These are phyloP conservation scores for Phytopythium oedochilum DNA, from an alignment of 352 stramenopile species.

Conservation along the genomic window DNA sequence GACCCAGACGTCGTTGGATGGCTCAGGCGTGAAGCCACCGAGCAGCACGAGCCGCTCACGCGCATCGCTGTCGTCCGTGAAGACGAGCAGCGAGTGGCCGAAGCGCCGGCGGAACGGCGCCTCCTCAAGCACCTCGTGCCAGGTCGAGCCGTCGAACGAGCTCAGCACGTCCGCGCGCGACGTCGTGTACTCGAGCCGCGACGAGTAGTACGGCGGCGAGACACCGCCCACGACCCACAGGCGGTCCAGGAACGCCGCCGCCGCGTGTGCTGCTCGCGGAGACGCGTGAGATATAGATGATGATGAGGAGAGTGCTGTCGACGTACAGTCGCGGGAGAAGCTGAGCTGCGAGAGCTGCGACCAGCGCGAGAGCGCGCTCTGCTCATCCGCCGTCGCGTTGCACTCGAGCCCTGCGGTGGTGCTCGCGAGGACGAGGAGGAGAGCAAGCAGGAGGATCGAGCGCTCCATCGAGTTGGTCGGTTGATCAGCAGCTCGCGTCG, in stretches of 20 bases:
- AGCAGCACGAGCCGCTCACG: conserved; percentile 55
- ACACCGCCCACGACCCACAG: conserved; percentile 76
- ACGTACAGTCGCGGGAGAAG: conserved; percentile 65
- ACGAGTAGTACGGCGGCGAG: conserved; percentile 73
- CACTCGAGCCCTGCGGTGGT: conserved; percentile 27
- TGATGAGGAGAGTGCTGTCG: neutral
- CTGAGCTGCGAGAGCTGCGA: conserved; percentile 39
- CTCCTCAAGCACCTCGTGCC: conserved; percentile 67
- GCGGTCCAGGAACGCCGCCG: conserved; percentile 44
- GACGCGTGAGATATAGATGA: neutral
- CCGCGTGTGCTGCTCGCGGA: conserved; percentile 46
- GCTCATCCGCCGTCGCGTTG: conserved; percentile 39
- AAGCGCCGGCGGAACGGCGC: conserved; percentile 67
- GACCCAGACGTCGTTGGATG: conserved; percentile 72
- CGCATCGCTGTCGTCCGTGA: conserved; percentile 42
- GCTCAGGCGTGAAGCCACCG: conserved; percentile 70
- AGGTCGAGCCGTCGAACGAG: conserved; percentile 49
- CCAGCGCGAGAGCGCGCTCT: conserved; percentile 46
- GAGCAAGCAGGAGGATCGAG: neutral
- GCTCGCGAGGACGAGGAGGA: neutral
- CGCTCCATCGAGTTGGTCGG: too few relatives aligned
- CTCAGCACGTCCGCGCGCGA: conserved; percentile 61
- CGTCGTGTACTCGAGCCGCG: conserved; percentile 60
- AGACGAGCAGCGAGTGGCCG: conserved; percentile 64
- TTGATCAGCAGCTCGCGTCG: too few relatives aligned